These are phyloP conservation scores for Stentor roeselii DNA, from an alignment of 73 alveolate genomes.

Conservation along the genomic window DNA sequence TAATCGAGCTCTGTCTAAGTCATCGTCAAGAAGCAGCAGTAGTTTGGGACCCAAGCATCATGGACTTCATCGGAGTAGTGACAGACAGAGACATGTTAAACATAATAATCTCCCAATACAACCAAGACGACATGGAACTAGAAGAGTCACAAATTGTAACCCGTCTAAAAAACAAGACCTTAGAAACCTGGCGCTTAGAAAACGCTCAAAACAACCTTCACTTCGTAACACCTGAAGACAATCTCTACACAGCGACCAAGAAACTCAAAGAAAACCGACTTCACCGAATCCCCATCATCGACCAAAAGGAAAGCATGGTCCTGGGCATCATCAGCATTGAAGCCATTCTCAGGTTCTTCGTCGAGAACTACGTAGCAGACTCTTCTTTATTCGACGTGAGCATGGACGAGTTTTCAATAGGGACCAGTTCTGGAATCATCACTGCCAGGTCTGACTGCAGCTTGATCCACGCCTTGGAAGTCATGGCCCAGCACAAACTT, in stretches of 20 bases:
- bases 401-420: not conserved
- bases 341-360: slow-evolving; percentile 16
- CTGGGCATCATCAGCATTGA: slow-evolving; percentile 12
- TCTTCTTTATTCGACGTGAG: not conserved
- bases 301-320: slow-evolving; percentile 18
- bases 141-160: slow-evolving; percentile 14
- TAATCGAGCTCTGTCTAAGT: slow-evolving; percentile 14
- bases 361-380: slow-evolving; percentile 20
- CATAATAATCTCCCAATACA: slow-evolving; percentile 19
- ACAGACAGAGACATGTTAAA: slow-evolving; percentile 17
- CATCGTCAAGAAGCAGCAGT: slow-evolving; percentile 25
- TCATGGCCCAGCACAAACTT: slow-evolving; percentile 8
- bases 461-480: slow-evolving; percentile 6
- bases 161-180: not conserved
- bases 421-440: not conserved
- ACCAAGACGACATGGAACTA: slow-evolving; percentile 22
- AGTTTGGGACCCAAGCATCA: not conserved
- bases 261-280: not conserved
- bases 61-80: slow-evolving; percentile 17
- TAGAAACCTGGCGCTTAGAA: slow-evolving; percentile 4
- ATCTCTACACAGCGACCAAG: not conserved
- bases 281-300: slow-evolving; percentile 19
- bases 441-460: not conserved
- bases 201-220: not conserved
- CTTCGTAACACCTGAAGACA: not conserved